Conservation (phyloP, 1,284 basidiomycete genomes). For the Ceraceosorus guamensis region DNA sequence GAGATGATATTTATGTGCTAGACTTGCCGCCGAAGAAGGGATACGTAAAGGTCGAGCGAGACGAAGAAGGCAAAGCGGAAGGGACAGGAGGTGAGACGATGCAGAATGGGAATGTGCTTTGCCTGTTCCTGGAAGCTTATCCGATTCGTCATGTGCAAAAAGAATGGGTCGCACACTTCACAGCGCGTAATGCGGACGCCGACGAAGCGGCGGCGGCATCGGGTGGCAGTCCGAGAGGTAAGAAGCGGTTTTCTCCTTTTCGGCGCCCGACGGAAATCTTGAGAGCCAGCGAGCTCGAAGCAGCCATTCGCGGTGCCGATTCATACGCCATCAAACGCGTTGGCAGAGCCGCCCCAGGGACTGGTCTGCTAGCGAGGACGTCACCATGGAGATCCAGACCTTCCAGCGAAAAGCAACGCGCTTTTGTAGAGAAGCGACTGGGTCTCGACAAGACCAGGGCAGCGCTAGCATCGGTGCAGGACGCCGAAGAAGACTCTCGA, state of each 20-base stretch:
- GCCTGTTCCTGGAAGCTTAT: too few relatives aligned
- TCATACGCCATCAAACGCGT: constrained; percentile 59
- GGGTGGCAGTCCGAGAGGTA: background rate
- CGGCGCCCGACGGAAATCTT: constrained; percentile 20
- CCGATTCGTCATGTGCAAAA: too few relatives aligned
- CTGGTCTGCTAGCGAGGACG: constrained; percentile 14
- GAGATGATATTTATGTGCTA: constrained; percentile 65
- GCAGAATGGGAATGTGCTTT: too few relatives aligned
- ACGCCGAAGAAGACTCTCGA: background rate
- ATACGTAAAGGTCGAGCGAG: constrained; percentile 62
- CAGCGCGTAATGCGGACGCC: constrained; percentile 19
- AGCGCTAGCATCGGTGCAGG: background rate
- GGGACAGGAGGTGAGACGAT: background rate
- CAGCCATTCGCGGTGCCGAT: constrained; percentile 63
- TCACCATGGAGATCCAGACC: constrained; percentile 67
- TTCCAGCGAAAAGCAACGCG: constrained; percentile 63
- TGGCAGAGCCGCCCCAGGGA: constrained; percentile 42
- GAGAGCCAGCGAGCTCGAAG: constrained; percentile 55
- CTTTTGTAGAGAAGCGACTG: constrained; percentile 60
- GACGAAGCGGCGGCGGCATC: constrained; percentile 22
- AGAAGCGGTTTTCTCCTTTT: constrained; percentile 15
- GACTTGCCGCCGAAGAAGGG: constrained; percentile 67
- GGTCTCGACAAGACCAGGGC: constrained; percentile 3
- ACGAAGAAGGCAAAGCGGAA: constrained; percentile 5
- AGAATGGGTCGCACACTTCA: constrained; percentile 12